These are phyloP conservation scores for Epichloe sp. DNA, from an alignment of 2,329 filamentous ascomycete genomes.

Conservation along the genomic window DNA sequence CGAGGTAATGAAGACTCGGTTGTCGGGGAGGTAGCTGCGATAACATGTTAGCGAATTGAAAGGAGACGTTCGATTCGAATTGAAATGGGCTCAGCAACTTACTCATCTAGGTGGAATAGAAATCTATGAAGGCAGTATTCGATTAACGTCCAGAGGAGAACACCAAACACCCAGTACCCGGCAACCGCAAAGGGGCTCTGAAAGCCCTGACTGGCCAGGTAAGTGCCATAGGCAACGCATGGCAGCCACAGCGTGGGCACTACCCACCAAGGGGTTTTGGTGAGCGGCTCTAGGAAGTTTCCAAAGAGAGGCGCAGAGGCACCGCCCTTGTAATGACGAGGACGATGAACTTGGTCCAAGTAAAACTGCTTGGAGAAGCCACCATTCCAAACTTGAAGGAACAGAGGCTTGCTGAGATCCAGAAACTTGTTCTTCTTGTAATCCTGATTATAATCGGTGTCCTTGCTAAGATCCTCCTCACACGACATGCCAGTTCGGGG, in stretches of 20 bases:
- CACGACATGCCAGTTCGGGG: slow-evolving; percentile 76
- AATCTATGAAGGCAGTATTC: slow-evolving; percentile 85
- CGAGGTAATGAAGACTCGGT: slow-evolving; percentile 68
- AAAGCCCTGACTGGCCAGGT: slow-evolving; percentile 50
- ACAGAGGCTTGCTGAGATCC: slow-evolving; percentile 70
- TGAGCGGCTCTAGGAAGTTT: slow-evolving; percentile 96
- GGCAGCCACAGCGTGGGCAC: slow-evolving; percentile 79
- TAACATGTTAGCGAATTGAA: slow-evolving; percentile 17
- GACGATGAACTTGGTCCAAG: slow-evolving; percentile 87
- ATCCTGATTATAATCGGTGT: slow-evolving; percentile 64
- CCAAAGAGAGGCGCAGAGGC: slow-evolving; percentile 88
- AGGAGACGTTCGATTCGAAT: not conserved
- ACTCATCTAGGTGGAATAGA: slow-evolving; percentile 89
- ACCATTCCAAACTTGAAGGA: slow-evolving; percentile 78
- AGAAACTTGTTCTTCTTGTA: slow-evolving; percentile 91
- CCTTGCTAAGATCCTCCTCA: slow-evolving; percentile 73
- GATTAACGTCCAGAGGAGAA: slow-evolving; percentile 75
- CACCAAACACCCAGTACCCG: slow-evolving; percentile 55
- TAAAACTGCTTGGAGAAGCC: slow-evolving; percentile 95
- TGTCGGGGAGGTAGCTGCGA: slow-evolving; percentile 72
- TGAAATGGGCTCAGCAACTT: slow-evolving; percentile 27
- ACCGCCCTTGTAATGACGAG: slow-evolving; percentile 89
- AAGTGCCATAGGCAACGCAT: slow-evolving; percentile 59
- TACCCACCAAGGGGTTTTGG: slow-evolving; percentile 88
- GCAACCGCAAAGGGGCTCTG: slow-evolving; percentile 31